Conservation (phyloP, 2,329 filamentous ascomycete genomes). For the Grosmannia serpens region DNA sequence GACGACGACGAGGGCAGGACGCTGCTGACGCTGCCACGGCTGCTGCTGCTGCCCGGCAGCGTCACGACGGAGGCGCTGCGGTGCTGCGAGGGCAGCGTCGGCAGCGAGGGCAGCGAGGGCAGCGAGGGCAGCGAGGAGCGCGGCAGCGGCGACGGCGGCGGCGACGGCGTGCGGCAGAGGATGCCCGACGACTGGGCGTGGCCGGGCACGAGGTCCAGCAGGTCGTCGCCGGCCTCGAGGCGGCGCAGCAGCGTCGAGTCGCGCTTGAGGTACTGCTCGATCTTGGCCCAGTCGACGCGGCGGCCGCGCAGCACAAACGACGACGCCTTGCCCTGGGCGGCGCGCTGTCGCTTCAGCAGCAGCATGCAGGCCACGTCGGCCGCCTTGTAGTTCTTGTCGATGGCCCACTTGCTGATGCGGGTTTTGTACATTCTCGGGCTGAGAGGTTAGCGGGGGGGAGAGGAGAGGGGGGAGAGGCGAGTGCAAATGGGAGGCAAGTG, state of each 20-base stretch:
- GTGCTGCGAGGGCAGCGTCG: not conserved
- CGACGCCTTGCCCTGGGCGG: constrained; percentile 15
- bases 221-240: constrained; percentile 9
- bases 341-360: constrained; percentile 15
- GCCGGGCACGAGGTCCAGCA: constrained; percentile 9
- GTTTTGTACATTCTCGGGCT: constrained; percentile 23
- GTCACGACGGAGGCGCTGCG: no score
- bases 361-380: constrained; percentile 18
- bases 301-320: constrained; percentile 16
- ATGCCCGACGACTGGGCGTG: constrained; percentile 11
- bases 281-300: constrained; percentile 16
- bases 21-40: not conserved
- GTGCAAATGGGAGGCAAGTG: no score
- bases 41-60: not conserved
- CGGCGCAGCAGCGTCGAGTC: constrained; percentile 13
- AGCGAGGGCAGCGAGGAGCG: constrained; percentile 2
- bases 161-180: constrained; percentile 15
- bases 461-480: not conserved
- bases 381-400: constrained; percentile 21
- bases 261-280: constrained; percentile 19
- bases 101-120: not conserved
- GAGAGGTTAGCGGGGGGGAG: not conserved
- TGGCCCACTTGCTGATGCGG: constrained; percentile 21
- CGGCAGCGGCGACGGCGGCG: not conserved
- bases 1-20: no score